Base-by-base conservation (phyloP, 805 yeast genomes). In the Ogataea zsoltii region DNA sequence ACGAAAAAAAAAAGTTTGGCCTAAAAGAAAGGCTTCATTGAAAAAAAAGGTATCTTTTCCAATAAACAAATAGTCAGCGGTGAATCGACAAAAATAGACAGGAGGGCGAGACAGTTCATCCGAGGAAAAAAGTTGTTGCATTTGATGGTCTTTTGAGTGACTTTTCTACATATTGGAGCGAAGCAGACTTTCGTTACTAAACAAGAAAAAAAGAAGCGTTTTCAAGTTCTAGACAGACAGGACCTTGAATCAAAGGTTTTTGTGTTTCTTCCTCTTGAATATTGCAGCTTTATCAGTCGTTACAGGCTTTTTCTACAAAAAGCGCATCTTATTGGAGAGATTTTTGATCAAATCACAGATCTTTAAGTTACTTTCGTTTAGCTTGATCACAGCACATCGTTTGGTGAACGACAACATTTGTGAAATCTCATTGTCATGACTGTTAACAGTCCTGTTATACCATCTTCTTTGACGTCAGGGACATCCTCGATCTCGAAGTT, bases 381-480 rank as follows among this genome's bases (percentile, higher is more conserved):
- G 32, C 32, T 37, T 26, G 40, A 37, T 37, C 40, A 37, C 40
- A 37, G 40, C 40, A 30, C 40, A 37, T 28, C 40, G 21, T 9
- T 37, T 33, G 3, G 29, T 13, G 21, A 25, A 36, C n/a, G 21
- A 25, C 14, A n/a, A 19, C 15, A 14, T 25, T 10, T 36, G 16
- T 15, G 12, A 4, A 5, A 9, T 6, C 11, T 11, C n/a, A 29
- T n/a, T n/a, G 12, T 21, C 18, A 49, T 49, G 53, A 45, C 53
- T 37, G 47, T 49, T 33, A 46, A 49, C 42, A 45, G 45, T 13
- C 44, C 49, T 10, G 21, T 28, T 18, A 37, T 37, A 37, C n/a
- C 40, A 26, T 17, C 40, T 6, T 15, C 25, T 28, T 16, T 37
- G n/a, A 28, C 29, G 21, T 15, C 40, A 11, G 31, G 28, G 32